Conservation (phyloP, 2,329 filamentous ascomycete genomes). For the Zymoseptoria tritici region DNA sequence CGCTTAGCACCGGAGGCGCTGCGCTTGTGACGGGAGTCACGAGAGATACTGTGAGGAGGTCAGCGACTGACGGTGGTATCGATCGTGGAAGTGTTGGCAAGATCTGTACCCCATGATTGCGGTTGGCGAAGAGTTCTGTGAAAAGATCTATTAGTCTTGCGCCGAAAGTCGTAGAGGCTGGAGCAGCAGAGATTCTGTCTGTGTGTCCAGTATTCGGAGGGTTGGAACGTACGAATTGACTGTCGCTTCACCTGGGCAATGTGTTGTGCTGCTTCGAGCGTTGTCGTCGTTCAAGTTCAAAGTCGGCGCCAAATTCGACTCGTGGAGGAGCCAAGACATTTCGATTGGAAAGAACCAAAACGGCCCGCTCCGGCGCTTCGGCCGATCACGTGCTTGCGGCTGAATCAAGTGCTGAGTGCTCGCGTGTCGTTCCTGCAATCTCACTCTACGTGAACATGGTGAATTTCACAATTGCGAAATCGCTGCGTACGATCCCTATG, state of each 20-base stretch:
- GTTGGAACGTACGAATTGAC: constrained; percentile 13
- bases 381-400: not conserved
- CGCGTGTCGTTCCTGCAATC: not conserved
- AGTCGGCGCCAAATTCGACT: not conserved
- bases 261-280: constrained; percentile 14
- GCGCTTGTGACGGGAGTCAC: constrained; percentile 99
- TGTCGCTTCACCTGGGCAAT: constrained; percentile 16
- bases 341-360: not conserved
- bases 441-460: not conserved
- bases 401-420: not conserved
- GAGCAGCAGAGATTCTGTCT: not conserved
- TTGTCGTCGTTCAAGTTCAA: constrained; percentile 3
- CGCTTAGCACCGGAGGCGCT: constrained; percentile 94
- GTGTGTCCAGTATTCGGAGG: not conserved
- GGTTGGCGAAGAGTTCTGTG: constrained; percentile 37
- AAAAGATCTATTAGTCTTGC: constrained; percentile 1
- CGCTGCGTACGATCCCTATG: no score
- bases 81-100: constrained; percentile 17
- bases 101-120: constrained; percentile 47
- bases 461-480: no score
- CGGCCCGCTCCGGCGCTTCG: not conserved
- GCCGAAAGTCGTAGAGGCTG: constrained; percentile 1
- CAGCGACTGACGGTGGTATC: constrained; percentile 25
- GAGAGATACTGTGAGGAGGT: constrained; percentile 71
- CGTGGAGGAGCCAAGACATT: not conserved